Percentiles rank a stretch among this genome's conserved stretches.
phyloP scores from a whole-genome alignment of 192 early-diverging fungal genomes.

The Coemansia sp. region DNA sequence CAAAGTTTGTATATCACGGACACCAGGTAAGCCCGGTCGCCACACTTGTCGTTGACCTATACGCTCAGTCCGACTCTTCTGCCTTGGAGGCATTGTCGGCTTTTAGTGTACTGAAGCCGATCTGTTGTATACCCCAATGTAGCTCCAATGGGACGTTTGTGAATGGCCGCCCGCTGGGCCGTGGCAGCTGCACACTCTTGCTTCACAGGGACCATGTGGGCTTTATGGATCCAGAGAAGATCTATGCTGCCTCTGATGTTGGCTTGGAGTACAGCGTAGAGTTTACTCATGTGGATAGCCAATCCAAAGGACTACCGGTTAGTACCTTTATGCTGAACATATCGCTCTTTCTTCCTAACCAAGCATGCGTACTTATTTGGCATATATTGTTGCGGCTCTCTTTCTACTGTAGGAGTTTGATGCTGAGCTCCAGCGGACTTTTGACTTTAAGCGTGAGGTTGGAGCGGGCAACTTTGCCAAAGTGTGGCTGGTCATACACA shows the following conservation, averaged over 20 bases:
- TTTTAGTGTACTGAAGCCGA: not conserved
- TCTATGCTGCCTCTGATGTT: slow-evolving; percentile 34
- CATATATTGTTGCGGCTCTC: not conserved
- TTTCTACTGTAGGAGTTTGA: slow-evolving; percentile 23
- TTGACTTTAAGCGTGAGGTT: slow-evolving; percentile 54
- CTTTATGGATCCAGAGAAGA: slow-evolving; percentile 23
- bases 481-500: slow-evolving; percentile 55
- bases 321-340: not conserved
- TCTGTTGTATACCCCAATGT: not conserved
- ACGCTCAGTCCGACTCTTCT: not conserved
- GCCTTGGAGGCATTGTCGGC: not conserved
- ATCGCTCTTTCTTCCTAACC: not conserved
- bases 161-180: slow-evolving; percentile 48
- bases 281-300: slow-evolving; percentile 12
- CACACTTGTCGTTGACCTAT: not conserved
- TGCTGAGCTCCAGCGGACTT: slow-evolving; percentile 31
- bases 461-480: slow-evolving; percentile 58
- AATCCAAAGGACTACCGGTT: slow-evolving; percentile 17
- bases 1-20: slow-evolving; percentile 38
- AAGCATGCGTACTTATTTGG: not conserved
- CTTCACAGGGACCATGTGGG: slow-evolving; percentile 50
- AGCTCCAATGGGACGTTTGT: slow-evolving; percentile 55
- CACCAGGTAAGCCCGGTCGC: slow-evolving; percentile 22
- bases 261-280: slow-evolving; percentile 53
- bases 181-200: slow-evolving; percentile 49